These are phyloP conservation scores for Rhinocladiella similis DNA, from an alignment of 2,329 filamentous ascomycete genomes.

Conservation along the genomic window DNA sequence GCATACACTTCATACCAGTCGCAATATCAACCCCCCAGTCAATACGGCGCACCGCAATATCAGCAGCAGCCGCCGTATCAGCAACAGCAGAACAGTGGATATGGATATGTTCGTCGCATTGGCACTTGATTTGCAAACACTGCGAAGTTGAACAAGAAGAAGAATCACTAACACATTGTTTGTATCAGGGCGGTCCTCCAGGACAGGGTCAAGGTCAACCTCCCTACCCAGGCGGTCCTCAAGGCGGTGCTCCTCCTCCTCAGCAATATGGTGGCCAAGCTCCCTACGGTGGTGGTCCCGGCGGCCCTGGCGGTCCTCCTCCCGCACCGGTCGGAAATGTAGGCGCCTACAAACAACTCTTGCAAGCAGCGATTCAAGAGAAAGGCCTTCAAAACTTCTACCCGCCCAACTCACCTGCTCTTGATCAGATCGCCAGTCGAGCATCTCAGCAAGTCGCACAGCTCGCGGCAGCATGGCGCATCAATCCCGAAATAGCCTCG, in stretches of 20 bases:
- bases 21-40: conserved; percentile 27
- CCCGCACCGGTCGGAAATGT: conserved; percentile 48
- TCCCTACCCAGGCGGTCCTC: conserved; percentile 28
- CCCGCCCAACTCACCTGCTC: conserved; percentile 52
- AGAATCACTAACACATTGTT: conserved; percentile 29
- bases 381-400: conserved; percentile 61
- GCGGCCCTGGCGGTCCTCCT: conserved; percentile 32
- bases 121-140: background rate
- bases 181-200: conserved; percentile 32
- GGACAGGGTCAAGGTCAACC: conserved; percentile 27
- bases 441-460: conserved; percentile 54
- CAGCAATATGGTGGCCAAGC: conserved; percentile 30
- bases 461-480: conserved; percentile 57
- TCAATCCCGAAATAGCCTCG: conserved; percentile 61
- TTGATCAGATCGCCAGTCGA: conserved; percentile 53
- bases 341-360: conserved; percentile 56
- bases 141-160: background rate
- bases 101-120: conserved; percentile 34
- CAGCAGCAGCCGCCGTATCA: conserved; percentile 30
- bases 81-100: conserved; percentile 37
- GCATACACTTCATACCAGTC: conserved; percentile 26
- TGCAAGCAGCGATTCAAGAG: conserved; percentile 59
- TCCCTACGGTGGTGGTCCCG: background rate
- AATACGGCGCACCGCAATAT: conserved; percentile 38
- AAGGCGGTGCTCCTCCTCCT: conserved; percentile 13